Evolutionary conservation across 108 stramenopile species (phyloP), one percentile per base, ranked within the genome.

Genomic region (Asterionellopsis glacialis): DNA sequence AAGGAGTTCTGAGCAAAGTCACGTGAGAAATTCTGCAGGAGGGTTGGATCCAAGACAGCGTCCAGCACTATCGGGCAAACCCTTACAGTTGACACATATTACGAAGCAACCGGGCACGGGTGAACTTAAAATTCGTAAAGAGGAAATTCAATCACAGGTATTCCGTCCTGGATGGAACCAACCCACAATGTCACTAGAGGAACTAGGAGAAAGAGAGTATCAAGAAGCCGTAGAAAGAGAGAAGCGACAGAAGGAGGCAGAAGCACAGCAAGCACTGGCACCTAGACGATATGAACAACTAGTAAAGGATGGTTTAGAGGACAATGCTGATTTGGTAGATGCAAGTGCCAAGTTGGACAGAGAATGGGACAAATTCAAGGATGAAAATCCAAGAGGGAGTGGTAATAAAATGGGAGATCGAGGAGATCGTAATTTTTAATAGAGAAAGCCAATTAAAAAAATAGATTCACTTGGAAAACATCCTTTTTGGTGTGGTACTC

Each of bases 281-380:
- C 87, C 91, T 9, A 68, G 88, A 48, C 64, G 94, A 23, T 94
- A 95, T 69, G 91, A 95, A 41, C 88, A 97, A 55, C 62, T 96
- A 48, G 91, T 84, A 6, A 55, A 61, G 57, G 95, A 96, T 70
- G 96, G 95, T 28, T 85, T 95, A 75, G 96, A 97, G 61, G 96
- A 97, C 57, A 75, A 95, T 61, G 72, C 69, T 14, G 80, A 75
- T 16, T 64, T 92, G 45, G 91, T 94, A 9, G 96, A 97, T 39
- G 80, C 85, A 18, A 82, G 82, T 49, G 94, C 95, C 14, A 64
- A 79, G 41, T 68, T 94, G 26, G 97, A 98, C 68, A 76, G 95
- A 41, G 74, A 77, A 13, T 98, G 97, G 97, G 97, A 98, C 73
- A 91, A 95, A 64, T 98, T 85, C 80, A 96, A 94, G 71, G 97